Percentiles rank a stretch among this genome's conserved stretches.
phyloP scores from a whole-genome alignment of 2,329 filamentous ascomycete genomes.

The Colletotrichum sublineola region DNA sequence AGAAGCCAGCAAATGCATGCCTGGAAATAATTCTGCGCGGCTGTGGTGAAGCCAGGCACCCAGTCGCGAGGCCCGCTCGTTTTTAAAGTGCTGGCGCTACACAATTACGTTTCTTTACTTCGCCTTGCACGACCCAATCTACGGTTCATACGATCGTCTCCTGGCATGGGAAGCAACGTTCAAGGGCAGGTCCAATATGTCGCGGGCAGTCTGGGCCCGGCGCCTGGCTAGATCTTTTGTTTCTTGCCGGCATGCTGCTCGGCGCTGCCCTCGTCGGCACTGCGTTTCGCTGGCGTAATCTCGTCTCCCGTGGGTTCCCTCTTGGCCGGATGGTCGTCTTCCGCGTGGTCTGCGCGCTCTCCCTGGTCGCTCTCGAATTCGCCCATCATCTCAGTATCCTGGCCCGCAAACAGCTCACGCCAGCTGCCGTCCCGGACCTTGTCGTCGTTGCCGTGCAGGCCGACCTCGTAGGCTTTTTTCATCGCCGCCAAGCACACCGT shows the following conservation, averaged over 20 bases:
- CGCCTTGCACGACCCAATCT: background rate
- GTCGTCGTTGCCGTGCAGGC: slow-evolving; percentile 73
- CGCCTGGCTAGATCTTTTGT: slow-evolving; percentile 18
- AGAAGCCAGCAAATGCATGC: background rate
- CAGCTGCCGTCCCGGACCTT: slow-evolving; percentile 72
- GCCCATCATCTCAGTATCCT: slow-evolving; percentile 57
- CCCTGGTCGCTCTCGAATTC: slow-evolving; percentile 52
- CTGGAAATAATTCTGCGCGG: background rate
- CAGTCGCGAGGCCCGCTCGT: background rate
- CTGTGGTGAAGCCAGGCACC: background rate
- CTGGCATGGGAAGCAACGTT: background rate
- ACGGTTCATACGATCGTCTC: background rate
- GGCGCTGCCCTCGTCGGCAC: slow-evolving; percentile 39
- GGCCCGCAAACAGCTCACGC: slow-evolving; percentile 60
- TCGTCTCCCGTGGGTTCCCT: slow-evolving; percentile 29
- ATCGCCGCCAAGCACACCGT: slow-evolving; percentile 74
- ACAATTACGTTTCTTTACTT: background rate
- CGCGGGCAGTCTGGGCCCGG: background rate
- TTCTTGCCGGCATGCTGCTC: slow-evolving; percentile 42
- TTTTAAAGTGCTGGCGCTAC: background rate
- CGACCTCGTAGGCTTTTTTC: slow-evolving; percentile 77
- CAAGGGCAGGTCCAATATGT: background rate
- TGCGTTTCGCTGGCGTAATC: slow-evolving; percentile 39
- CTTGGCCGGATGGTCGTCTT: slow-evolving; percentile 44
- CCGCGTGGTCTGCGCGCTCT: slow-evolving; percentile 50